Evolutionary conservation across 192 early-diverging fungal genomes (phyloP), one percentile per base, ranked within the genome.

Genomic region (Borealophlyctis nickersoniae): DNA sequence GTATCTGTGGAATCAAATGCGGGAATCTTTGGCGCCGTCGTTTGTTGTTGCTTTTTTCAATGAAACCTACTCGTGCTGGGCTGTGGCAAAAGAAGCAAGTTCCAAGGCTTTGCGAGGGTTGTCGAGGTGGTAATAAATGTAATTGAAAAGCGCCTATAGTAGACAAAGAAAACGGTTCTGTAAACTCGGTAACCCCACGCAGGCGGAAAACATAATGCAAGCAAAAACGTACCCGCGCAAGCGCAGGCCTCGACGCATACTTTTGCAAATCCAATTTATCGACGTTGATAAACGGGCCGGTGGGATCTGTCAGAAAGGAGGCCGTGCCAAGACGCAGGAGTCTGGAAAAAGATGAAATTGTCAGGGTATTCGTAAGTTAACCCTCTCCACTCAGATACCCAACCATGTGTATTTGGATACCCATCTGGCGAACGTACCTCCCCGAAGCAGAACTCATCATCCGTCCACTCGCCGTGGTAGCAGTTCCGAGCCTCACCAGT

Each of bases 91-190:
- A 2, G 30, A n/a, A 3, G 71, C 71, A 1, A 73, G 30, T 33
- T 73, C 71, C 19, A 73, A 52, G 2, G 71, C 71, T 52, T 62
- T 60, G 23, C 23, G 4, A 1, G 49, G 63, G 33, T 70, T 54
- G 7, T 32, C 28, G 19, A 62, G 19, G 14, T 26, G 27, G 24
- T 36, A 26, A 48, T 36, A 63, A 2, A 58, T 35, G 0, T 70
- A 70, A n/a, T 54, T 54, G 63, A 70, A 69, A 16, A 69, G 19
- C 9, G 49, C 60, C 56, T 66, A 52, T 62, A 45, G 39, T 13
- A 13, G 9, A 45, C 19, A 19, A 45, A 13, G 39, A 13, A 19
- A 19, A 13, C 39, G 19, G 39, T 13, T 45, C 9, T 13, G 39
- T 13, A 45, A 45, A n/a, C n/a, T n/a, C n/a, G n/a, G n/a, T n/a